Evolutionary conservation across 129 eudicot genomes (phyloP).

Genomic region (Calendula officinalis): DNA sequence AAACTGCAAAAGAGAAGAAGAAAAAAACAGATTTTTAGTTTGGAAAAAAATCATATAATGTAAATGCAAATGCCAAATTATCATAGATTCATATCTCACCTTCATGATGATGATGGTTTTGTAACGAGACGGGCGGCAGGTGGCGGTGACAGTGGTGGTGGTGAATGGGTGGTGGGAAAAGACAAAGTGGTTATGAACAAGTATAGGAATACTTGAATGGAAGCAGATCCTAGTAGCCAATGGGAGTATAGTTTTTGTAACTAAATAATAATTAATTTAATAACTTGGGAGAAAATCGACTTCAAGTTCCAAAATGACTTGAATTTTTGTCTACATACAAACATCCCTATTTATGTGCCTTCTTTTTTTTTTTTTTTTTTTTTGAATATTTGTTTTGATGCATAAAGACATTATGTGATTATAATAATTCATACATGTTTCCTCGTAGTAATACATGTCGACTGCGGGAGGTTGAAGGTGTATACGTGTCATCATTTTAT

Average conservation of each 20-base stretch:
- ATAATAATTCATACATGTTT: constrained; percentile 36
- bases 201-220: constrained; percentile 21
- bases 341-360: constrained; percentile 26
- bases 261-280: constrained; percentile 20
- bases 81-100: constrained; percentile 40
- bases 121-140: constrained; percentile 3
- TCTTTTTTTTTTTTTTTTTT: not conserved
- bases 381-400: not conserved
- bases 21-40: not conserved
- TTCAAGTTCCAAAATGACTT: constrained; percentile 60
- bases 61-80: constrained; percentile 1
- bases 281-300: constrained; percentile 37
- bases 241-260: constrained; percentile 51
- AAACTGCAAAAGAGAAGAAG: constrained; percentile 50
- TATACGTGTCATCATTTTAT: constrained; percentile 30
- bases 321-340: constrained; percentile 28
- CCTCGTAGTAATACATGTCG: constrained; percentile 40
- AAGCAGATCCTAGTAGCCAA: constrained; percentile 75
- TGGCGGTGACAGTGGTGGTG: not conserved
- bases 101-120: constrained; percentile 47
- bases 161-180: constrained; percentile 24
- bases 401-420: constrained; percentile 22
- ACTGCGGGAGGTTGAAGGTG: constrained; percentile 18
- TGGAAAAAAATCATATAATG: not conserved
- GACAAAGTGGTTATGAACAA: constrained; percentile 7